Evolutionary conservation across 2,329 filamentous ascomycete species (phyloP), one percentile per base, ranked within the genome.

Genomic region (Davidsoniella eucalypti): DNA sequence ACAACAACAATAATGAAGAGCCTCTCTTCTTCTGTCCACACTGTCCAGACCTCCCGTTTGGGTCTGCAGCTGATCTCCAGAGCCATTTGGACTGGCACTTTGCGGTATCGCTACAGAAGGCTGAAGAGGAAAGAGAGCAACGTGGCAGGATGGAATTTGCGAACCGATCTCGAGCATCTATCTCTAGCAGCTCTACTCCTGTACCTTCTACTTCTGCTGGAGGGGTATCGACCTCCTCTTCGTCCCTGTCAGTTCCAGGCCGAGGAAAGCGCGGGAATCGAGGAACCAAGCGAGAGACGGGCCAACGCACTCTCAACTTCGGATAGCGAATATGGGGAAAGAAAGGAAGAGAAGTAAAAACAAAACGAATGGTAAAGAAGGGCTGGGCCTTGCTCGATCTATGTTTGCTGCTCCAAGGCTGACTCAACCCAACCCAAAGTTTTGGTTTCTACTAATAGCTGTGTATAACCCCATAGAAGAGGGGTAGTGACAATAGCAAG

Each of bases 61-160:
- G 49, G n/a, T 50, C 21, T n/a, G n/a, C 68, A 23, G 75, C 81
- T 51, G 72, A 74, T 57, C 61, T 78, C 44, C 74, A 80, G 56
- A 88, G 84, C 64, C 92, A 98, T 63, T 71, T 82, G 49, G 92
- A 98, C 63, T 96, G 88, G 82, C 92, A 98, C 65, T 82, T 94
- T 65, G 92, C 92, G 43, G 86, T 84, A 65, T 84, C 90, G 57
- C 71, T 98, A 26, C 81, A 88, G 56, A 73, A 79, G 2, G 64
- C 71, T 52, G 71, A 82, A 16, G 40, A 46, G 23, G 16, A 47
- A 7, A 29, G 42, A 16, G 33, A 36, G 43, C 44, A 41, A 18
- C 42, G 38, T 26, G 39, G 29, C 38, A 40, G 43, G 14, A 23
- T 18, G 23, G 37, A 41, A 42, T 5, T 16, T 14, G 37, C 18